A percentile compares a stretch with the other conserved stretches of the same genome.
These are phyloP conservation scores for Quercus phellos DNA, from an alignment of 331 rosid species.

Conservation along the genomic window DNA sequence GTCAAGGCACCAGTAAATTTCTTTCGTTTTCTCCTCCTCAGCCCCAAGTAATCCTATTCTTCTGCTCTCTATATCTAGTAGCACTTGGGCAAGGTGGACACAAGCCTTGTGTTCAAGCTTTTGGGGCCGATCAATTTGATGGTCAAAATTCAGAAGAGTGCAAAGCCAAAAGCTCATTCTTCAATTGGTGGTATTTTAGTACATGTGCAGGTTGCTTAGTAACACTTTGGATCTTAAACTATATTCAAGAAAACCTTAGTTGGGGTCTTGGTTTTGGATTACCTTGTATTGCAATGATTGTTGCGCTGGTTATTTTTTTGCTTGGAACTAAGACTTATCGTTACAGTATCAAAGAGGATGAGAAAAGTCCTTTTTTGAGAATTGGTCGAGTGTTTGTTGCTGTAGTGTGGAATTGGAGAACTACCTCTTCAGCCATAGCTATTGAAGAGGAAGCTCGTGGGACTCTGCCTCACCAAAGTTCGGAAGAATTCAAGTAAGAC, in stretches of 20 bases:
- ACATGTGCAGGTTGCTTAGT: constrained; percentile 14
- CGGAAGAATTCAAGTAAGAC: no score
- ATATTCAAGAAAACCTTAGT: constrained; percentile 42
- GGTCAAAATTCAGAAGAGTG: constrained; percentile 28
- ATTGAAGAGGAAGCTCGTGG: no score
- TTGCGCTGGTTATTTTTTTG: constrained; percentile 18
- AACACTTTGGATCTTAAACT: constrained; percentile 23
- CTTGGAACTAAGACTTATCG: constrained; percentile 21
- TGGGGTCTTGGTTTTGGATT: constrained; percentile 53
- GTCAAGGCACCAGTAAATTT: neutral
- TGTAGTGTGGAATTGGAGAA: no score
- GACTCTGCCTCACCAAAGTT: no score
- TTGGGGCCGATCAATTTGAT: constrained; percentile 50
- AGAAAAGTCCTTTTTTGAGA: no score
- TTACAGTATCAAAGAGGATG: no score
- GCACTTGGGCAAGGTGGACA: constrained; percentile 47
- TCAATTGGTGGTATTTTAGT: constrained; percentile 53
- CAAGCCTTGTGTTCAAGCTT: constrained; percentile 55
- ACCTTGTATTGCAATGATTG: constrained; percentile 38
- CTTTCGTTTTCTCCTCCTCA: constrained; percentile 20
- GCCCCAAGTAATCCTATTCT: constrained; percentile 29
- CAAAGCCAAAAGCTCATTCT: constrained; percentile 50
- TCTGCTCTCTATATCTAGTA: constrained; percentile 33
- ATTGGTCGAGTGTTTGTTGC: no score
- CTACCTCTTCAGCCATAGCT: no score